Evolutionary conservation across 331 rosid species (phyloP).

Genomic region (Acacia concinna): DNA sequence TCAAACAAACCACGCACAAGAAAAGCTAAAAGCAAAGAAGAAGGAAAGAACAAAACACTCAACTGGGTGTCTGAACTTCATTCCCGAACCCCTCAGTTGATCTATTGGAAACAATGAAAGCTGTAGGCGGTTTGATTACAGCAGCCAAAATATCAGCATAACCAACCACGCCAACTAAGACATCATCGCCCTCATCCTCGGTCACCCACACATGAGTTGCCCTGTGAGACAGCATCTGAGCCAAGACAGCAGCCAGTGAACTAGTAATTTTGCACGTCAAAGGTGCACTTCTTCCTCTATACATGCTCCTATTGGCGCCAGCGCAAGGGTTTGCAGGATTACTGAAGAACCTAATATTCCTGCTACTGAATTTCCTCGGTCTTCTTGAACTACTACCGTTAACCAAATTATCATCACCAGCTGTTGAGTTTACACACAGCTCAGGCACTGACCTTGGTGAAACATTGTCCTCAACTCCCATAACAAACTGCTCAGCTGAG

Average conservation of each 20-base stretch:
- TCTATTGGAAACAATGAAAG: slow-evolving; percentile 45
- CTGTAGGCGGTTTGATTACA: slow-evolving; percentile 71
- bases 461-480: slow-evolving; percentile 93
- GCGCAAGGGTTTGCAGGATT: slow-evolving; percentile 50
- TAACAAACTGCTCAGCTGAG: slow-evolving; percentile 91
- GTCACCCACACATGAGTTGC: slow-evolving; percentile 96
- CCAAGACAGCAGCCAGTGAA: slow-evolving; percentile 96
- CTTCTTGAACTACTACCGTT: slow-evolving; percentile 51
- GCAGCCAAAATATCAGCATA: slow-evolving; percentile 82
- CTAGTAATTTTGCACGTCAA: slow-evolving; percentile 85
- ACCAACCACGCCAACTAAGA: slow-evolving; percentile 88
- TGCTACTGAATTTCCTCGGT: slow-evolving; percentile 73
- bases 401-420: slow-evolving; percentile 36
- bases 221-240: slow-evolving; percentile 96
- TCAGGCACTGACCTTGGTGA: slow-evolving; percentile 46
- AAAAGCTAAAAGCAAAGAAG: not conserved
- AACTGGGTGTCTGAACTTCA: slow-evolving; percentile 63
- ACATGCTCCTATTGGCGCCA: slow-evolving; percentile 80
- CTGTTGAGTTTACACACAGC: slow-evolving; percentile 36
- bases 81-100: slow-evolving; percentile 48
- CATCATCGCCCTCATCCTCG: slow-evolving; percentile 70
- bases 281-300: slow-evolving; percentile 90
- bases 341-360: slow-evolving; percentile 73
- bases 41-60: slow-evolving; percentile 23
- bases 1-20: slow-evolving; percentile 20